phyloP scores from a whole-genome alignment of 176 grass and related monocot genomes.

The Lolium perenne region DNA sequence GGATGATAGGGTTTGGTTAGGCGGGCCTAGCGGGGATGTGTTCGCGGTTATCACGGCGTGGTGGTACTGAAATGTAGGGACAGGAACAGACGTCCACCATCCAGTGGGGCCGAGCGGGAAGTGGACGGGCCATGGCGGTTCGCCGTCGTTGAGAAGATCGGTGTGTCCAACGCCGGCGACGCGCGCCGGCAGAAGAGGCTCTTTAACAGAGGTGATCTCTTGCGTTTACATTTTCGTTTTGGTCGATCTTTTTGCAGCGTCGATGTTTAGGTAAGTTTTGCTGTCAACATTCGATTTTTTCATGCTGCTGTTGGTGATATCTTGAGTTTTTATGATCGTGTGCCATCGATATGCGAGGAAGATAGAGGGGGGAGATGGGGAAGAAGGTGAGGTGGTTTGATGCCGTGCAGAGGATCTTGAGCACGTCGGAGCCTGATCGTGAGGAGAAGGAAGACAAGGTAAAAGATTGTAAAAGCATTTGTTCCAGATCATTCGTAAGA shows the following conservation, averaged over 20 bases:
- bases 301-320: not conserved
- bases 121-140: not conserved
- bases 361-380: slow-evolving; percentile 44
- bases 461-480: no score
- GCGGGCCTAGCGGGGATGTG: not conserved
- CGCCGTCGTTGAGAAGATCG: slow-evolving; percentile 24
- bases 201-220: not conserved
- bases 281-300: not conserved
- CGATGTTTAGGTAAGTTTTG: not conserved
- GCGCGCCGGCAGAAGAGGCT: not conserved
- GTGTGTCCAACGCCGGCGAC: not conserved
- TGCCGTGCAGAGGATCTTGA: slow-evolving; percentile 65
- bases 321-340: not conserved
- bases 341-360: not conserved
- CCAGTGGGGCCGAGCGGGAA: not conserved
- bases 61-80: slow-evolving; percentile 33
- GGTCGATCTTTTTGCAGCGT: not conserved
- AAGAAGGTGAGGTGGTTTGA: slow-evolving; percentile 67
- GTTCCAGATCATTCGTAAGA: no score
- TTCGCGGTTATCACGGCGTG: slow-evolving; percentile 26
- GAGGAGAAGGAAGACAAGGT: slow-evolving; percentile 59
- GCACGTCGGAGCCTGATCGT: slow-evolving; percentile 40
- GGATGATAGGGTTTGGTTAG: not conserved
- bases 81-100: not conserved
- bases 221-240: not conserved